phyloP scores from a whole-genome alignment of 257 asterid genomes.

The Fraxinus quadrangulata region DNA sequence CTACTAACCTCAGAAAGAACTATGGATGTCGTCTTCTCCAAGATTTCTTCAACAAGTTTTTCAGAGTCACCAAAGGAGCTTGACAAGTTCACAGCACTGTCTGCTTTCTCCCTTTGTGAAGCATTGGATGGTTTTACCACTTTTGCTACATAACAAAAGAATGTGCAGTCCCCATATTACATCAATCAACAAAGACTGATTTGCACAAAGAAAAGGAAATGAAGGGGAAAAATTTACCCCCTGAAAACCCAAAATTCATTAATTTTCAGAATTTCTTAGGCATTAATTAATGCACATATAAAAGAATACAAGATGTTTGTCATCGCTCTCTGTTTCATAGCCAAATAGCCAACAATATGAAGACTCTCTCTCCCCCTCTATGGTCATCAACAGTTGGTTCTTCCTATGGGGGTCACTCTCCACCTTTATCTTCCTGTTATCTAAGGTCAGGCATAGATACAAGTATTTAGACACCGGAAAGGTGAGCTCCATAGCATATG shows the following conservation, averaged over 20 bases:
- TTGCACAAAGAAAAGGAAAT: neutral
- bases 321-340: neutral
- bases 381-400: neutral
- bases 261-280: neutral
- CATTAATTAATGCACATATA: neutral
- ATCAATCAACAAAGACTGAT: neutral
- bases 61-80: constrained; percentile 53
- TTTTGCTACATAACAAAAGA: constrained; percentile 39
- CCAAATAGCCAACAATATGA: neutral
- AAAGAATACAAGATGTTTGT: neutral
- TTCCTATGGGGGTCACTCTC: neutral
- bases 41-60: constrained; percentile 68
- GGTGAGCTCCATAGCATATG: neutral
- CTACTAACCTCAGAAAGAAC: constrained; percentile 63
- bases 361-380: neutral
- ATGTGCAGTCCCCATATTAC: constrained; percentile 5
- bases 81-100: constrained; percentile 26
- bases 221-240: neutral
- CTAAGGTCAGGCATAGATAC: neutral
- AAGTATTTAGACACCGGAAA: neutral
- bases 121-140: constrained; percentile 45
- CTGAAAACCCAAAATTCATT: neutral
- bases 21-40: constrained; percentile 52
- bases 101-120: constrained; percentile 47
- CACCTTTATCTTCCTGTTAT: neutral